Evolutionary conservation across 2,329 filamentous ascomycete genomes (phyloP), one percentile per base, ranked within the genome.

Genomic region (Beauveria sp.): DNA sequence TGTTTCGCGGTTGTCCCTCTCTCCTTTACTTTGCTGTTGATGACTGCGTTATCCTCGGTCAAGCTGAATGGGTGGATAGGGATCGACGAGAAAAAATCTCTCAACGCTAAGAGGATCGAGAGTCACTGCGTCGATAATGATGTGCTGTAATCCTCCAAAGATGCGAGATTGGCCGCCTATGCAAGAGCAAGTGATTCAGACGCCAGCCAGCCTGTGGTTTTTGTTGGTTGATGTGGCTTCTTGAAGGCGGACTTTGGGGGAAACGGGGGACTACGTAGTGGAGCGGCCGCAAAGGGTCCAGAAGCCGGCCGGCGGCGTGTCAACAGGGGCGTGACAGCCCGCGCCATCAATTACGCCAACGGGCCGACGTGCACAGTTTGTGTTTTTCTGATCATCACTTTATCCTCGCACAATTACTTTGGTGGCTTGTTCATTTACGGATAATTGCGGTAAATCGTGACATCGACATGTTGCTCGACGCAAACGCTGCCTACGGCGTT

Each of bases 171-270:
- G 45, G 56, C 48, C 38, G 22, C 24, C 56, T 45, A 51, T 60
- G 56, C 46, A 50, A 57, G 51, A 60, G 56, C 38, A 26, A 43
- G 52, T 51, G 46, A n/a, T 51, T 43, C 48, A 42, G 24, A 43
- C 16, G 38, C 48, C 45, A 28, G 38, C 10, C 16, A 34, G 48
- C 48, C 48, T 52, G 34, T 34, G 38, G 22, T 52, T 61, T 38
- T 61, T 62, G 61, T 62, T 62, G 61, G 61, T 57, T 62, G 54
- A 61, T 31, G 51, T 61, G 59, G 59, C 59, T 61, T 61, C 59
- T 61, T 61, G 4, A 26, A 22, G 34, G 59, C 59, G 59, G 59
- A 55, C 56, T 60, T 61, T 58, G 55, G 55, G 55, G 55, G 46
- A 38, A 45, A 40, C 38, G 24, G 46, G 22, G 28, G 16, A 46